phyloP scores from a whole-genome alignment of 2,329 filamentous ascomycete species.

The Nemania abortiva region DNA sequence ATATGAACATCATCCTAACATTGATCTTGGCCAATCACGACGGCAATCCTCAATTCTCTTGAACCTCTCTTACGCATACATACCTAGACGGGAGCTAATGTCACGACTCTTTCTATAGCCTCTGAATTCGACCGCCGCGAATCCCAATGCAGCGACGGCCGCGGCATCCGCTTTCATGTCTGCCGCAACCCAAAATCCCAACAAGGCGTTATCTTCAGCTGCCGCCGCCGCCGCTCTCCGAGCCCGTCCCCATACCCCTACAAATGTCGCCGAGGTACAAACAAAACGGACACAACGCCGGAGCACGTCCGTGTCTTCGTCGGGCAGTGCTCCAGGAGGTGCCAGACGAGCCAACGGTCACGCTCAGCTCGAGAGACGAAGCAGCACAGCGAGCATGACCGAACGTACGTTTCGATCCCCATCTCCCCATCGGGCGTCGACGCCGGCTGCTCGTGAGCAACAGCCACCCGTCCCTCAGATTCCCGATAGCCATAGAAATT shows the following conservation, averaged over 20 bases:
- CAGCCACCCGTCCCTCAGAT: conserved; percentile 82
- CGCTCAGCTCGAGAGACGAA: conserved; percentile 68
- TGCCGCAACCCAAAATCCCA: conserved; percentile 68
- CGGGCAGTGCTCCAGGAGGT: conserved; percentile 61
- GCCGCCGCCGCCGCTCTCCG: conserved; percentile 88
- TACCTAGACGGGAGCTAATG: conserved; percentile 30
- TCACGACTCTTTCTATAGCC: conserved; percentile 60
- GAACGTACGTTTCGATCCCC: conserved; percentile 87
- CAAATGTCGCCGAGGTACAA: conserved; percentile 82
- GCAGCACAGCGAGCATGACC: conserved; percentile 85
- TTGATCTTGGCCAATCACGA: conserved; percentile 32
- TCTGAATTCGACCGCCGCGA: conserved; percentile 72
- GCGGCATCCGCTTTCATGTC: conserved; percentile 83
- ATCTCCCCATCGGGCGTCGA: conserved; percentile 66
- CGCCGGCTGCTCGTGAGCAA: conserved; percentile 56
- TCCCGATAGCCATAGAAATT: conserved; percentile 59
- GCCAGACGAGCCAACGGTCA: conserved; percentile 53
- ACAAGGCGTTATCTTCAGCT: conserved; percentile 79
- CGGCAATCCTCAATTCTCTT: conserved; percentile 24
- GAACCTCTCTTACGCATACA: background rate
- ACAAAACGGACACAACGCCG: conserved; percentile 87
- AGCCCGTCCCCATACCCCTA: conserved; percentile 81
- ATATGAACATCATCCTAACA: background rate
- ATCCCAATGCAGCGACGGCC: conserved; percentile 80
- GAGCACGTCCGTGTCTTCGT: conserved; percentile 77